phyloP scores from a whole-genome alignment of 140 eudicot genomes.

The Oenanthe javanica region DNA sequence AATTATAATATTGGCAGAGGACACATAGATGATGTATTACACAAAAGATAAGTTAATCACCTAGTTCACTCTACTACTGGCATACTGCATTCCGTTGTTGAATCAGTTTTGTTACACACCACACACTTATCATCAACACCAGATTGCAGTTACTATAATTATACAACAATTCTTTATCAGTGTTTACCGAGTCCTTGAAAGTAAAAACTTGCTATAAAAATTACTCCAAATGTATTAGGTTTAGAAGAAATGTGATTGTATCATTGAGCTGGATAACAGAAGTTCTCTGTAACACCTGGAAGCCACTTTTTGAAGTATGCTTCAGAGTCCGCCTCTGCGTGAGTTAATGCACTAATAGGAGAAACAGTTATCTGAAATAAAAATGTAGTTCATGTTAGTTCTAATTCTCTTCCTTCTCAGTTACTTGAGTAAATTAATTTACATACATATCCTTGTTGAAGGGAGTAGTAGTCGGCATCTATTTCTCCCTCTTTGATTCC shows the following conservation, averaged over 20 bases:
- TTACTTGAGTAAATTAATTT: conserved; percentile 2
- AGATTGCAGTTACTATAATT: neutral
- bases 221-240: neutral
- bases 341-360: conserved; percentile 73
- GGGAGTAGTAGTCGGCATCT: conserved; percentile 44
- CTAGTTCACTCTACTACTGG: neutral
- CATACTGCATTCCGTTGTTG: neutral
- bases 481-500: conserved; percentile 44
- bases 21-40: neutral
- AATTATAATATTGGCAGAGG: too few relatives aligned
- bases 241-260: conserved; percentile 4
- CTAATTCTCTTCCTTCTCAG: neutral
- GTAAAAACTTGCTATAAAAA: neutral
- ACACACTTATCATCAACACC: neutral
- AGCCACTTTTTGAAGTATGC: conserved; percentile 62
- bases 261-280: conserved; percentile 52
- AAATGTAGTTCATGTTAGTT: conserved; percentile 8
- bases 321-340: conserved; percentile 55
- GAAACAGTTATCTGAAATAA: conserved; percentile 73
- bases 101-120: neutral
- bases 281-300: conserved; percentile 36
- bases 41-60: neutral
- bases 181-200: neutral
- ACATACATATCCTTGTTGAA: conserved; percentile 72
- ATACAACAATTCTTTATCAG: neutral